Conservation (phyloP, 23 red algal species). For the Agarophyton chilense region DNA sequence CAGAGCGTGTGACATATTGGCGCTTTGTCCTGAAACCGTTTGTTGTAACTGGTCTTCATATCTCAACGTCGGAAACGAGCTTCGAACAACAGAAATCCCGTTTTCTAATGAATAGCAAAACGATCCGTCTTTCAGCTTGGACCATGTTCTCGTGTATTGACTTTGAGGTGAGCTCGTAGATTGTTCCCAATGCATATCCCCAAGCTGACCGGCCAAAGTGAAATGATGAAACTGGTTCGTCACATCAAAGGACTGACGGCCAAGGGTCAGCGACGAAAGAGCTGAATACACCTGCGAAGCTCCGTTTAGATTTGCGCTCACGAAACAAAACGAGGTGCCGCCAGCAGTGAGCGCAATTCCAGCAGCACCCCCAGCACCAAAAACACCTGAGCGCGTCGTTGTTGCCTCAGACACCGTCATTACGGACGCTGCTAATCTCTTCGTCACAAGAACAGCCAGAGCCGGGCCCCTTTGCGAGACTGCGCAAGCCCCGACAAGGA, state of each 20-base stretch:
- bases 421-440: slow-evolving; percentile 31
- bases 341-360: slow-evolving; percentile 57
- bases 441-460: slow-evolving; percentile 78
- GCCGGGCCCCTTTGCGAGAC: slow-evolving; percentile 69
- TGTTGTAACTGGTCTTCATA: slow-evolving; percentile 16
- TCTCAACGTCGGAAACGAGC: slow-evolving; percentile 57
- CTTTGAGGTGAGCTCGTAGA: background rate
- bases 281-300: slow-evolving; percentile 60
- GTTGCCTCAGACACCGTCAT: slow-evolving; percentile 64
- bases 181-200: slow-evolving; percentile 65
- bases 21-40: background rate
- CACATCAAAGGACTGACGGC: slow-evolving; percentile 79
- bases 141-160: slow-evolving; percentile 19
- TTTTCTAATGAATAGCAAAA: slow-evolving; percentile 57
- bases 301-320: slow-evolving; percentile 63
- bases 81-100: slow-evolving; percentile 70
- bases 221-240: slow-evolving; percentile 86
- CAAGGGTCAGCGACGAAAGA: slow-evolving; percentile 61
- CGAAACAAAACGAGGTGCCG: slow-evolving; percentile 82
- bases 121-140: slow-evolving; percentile 53
- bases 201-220: slow-evolving; percentile 72
- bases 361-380: slow-evolving; percentile 56
- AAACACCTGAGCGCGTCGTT: slow-evolving; percentile 19
- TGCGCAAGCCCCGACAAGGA: slow-evolving; percentile 65
- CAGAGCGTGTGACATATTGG: background rate